Evolutionary conservation across 139 green algal genomes (phyloP).

Genomic region (Coelastrella sp.): DNA sequence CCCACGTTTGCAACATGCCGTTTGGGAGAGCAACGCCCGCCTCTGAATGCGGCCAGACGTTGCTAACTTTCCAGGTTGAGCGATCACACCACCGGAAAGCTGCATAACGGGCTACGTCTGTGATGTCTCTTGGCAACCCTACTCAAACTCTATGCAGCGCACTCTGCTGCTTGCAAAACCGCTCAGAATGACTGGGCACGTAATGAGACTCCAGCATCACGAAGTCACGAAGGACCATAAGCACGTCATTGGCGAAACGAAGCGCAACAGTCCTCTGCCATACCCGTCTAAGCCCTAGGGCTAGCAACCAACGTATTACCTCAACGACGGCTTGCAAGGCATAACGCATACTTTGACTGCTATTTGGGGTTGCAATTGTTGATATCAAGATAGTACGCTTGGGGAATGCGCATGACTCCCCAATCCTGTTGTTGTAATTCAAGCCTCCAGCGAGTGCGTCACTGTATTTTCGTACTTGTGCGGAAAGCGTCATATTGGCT

Average conservation of each 20-base stretch:
- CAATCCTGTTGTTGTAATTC: too few relatives aligned
- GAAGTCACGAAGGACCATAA: neutral
- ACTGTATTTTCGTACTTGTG: too few relatives aligned
- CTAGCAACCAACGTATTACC: neutral
- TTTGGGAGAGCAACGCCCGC: neutral
- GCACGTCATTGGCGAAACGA: neutral
- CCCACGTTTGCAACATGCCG: constrained; percentile 15
- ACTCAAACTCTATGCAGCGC: neutral
- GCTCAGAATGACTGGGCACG: neutral
- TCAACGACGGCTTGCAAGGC: neutral
- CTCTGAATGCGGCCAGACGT: neutral
- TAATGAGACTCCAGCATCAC: neutral
- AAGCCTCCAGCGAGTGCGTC: too few relatives aligned
- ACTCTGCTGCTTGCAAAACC: too few relatives aligned
- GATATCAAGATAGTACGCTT: too few relatives aligned
- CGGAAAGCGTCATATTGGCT: too few relatives aligned
- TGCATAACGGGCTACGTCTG: constrained; percentile 28
- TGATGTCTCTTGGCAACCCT: constrained; percentile 16
- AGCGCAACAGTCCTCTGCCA: neutral
- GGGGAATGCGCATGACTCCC: too few relatives aligned
- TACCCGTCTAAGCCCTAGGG: neutral
- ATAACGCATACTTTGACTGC: neutral
- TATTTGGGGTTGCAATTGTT: too few relatives aligned
- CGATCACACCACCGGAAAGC: constrained; percentile 1
- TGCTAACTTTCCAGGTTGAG: constrained; percentile 21